A percentile compares a stretch with the other conserved stretches of the same genome.
These are phyloP conservation scores for Heritiera fomes DNA, from an alignment of 345 rosid species.

Conservation along the genomic window DNA sequence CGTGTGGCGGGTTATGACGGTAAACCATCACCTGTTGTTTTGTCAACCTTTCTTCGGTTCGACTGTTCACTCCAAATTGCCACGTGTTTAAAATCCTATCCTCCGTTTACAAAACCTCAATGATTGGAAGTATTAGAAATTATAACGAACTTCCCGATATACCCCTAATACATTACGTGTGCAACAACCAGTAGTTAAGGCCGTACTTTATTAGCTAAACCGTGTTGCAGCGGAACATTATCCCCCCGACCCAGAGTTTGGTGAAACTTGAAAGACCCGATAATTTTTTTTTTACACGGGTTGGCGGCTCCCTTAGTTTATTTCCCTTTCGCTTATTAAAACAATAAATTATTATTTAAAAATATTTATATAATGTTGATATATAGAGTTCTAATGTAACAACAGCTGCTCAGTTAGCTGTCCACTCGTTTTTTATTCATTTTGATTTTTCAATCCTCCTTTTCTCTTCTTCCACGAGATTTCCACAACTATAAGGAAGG, in stretches of 20 bases:
- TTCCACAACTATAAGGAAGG: slow-evolving; percentile 39
- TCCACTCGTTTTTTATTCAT: slow-evolving; percentile 59
- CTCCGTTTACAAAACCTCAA: slow-evolving; percentile 14
- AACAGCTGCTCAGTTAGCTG: slow-evolving; percentile 59
- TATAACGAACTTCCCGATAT: slow-evolving; percentile 5
- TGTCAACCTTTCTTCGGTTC: not conserved
- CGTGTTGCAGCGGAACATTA: slow-evolving; percentile 16
- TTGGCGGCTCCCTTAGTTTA: slow-evolving; percentile 44
- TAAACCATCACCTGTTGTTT: not conserved
- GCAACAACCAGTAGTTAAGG: not conserved
- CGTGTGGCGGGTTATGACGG: not conserved
- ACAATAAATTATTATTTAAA: not conserved
- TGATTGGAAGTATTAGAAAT: slow-evolving; percentile 29
- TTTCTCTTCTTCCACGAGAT: slow-evolving; percentile 36
- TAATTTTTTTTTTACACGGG: not conserved
- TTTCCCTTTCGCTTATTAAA: slow-evolving; percentile 7
- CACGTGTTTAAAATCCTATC: slow-evolving; percentile 27
- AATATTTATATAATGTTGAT: slow-evolving; percentile 16
- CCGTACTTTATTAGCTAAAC: not conserved
- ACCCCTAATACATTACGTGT: slow-evolving; percentile 30
- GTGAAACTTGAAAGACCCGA: slow-evolving; percentile 3
- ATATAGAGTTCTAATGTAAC: slow-evolving; percentile 26
- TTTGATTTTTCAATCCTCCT: slow-evolving; percentile 1
- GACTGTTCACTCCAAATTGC: slow-evolving; percentile 12
- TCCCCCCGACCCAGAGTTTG: not conserved